Conservation (phyloP, 345 rosid genomes). For the Salix viminalis region DNA sequence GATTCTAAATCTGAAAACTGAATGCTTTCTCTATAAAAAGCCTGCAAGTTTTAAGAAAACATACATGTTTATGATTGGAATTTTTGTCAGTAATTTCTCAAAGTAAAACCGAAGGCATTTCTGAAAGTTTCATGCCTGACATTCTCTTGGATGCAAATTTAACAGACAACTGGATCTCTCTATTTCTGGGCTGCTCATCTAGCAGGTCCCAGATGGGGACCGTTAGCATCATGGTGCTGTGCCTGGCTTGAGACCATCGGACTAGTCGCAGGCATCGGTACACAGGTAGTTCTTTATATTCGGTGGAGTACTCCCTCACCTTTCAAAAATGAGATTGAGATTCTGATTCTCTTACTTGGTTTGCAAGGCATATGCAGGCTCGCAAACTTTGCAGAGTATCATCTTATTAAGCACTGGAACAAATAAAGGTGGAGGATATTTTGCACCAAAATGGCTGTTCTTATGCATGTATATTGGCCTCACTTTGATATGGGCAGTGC, state of each 20-base stretch:
- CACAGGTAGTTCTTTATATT: conserved; percentile 39
- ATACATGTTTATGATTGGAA: background rate
- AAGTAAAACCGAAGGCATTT: background rate
- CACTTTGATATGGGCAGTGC: conserved; percentile 55
- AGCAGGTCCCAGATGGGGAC: conserved; percentile 65
- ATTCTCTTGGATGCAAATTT: conserved; percentile 5
- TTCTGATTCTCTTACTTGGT: conserved; percentile 1
- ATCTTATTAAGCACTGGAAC: conserved; percentile 52
- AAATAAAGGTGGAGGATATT: conserved; percentile 54
- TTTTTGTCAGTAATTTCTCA: background rate
- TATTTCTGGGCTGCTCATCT: conserved; percentile 70
- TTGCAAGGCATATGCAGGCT: conserved; percentile 56
- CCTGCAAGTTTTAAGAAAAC: background rate
- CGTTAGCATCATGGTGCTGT: conserved; percentile 66
- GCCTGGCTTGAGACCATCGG: conserved; percentile 70
- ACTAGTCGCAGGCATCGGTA: conserved; percentile 53
- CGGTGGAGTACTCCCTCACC: background rate
- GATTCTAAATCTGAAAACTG: background rate
- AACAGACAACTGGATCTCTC: conserved; percentile 67
- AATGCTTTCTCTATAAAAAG: background rate
- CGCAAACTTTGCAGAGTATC: conserved; percentile 61
- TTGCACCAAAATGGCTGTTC: conserved; percentile 53
- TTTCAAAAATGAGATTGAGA: background rate
- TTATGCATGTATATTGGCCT: conserved; percentile 55
- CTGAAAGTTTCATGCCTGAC: background rate